Conservation (phyloP, 441 rosid genomes). For the Adansonia madagascariensis region DNA sequence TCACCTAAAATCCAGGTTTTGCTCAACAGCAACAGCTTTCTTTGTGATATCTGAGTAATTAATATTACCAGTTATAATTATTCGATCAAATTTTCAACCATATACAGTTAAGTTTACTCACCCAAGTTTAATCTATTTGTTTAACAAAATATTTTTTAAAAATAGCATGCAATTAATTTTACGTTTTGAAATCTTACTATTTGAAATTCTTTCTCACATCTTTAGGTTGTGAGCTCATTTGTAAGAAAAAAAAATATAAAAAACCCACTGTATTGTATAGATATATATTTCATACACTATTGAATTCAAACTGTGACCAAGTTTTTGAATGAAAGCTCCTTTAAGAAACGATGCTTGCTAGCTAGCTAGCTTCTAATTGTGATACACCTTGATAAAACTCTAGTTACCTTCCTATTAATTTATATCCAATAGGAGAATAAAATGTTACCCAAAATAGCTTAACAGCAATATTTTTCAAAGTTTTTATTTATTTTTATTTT, state of each 20-base stretch:
- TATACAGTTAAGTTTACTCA: not conserved
- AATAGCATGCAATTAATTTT: too few relatives aligned
- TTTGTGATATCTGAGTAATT: not conserved
- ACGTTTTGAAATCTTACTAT: too few relatives aligned
- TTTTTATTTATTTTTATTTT: too few relatives aligned
- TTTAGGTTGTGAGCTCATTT: too few relatives aligned
- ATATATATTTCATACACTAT: too few relatives aligned
- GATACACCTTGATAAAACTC: not conserved
- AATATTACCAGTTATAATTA: not conserved
- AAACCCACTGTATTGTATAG: too few relatives aligned
- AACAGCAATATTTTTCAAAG: not conserved
- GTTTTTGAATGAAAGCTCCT: not conserved
- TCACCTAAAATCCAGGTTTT: conserved; percentile 25
- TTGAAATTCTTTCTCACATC: too few relatives aligned
- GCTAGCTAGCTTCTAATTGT: not conserved
- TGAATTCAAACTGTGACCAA: not conserved
- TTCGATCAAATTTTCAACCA: not conserved
- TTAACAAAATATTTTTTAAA: too few relatives aligned
- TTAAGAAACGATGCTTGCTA: not conserved
- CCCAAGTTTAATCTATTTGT: too few relatives aligned
- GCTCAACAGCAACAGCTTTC: not conserved
- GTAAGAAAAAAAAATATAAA: too few relatives aligned
- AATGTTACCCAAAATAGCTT: not conserved
- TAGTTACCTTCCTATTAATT: not conserved
- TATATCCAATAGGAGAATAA: not conserved